phyloP scores from a whole-genome alignment of 495 filamentous ascomycete genomes.

The Penicillium argentinense region DNA sequence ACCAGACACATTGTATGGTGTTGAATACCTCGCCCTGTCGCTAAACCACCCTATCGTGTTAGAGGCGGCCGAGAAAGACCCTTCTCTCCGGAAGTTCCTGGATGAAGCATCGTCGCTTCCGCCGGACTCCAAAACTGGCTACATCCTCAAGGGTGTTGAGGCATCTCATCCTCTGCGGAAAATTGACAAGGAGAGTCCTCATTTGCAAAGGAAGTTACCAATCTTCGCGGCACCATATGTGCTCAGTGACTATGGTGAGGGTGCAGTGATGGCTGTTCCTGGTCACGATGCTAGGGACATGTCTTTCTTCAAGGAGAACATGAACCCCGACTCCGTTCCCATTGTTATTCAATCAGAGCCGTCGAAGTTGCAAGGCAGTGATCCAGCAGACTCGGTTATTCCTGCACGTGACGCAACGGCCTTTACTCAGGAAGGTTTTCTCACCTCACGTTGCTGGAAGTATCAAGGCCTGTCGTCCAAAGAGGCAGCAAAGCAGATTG shows the following conservation, averaged over 20 bases:
- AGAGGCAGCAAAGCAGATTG: slow-evolving; percentile 61
- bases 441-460: slow-evolving; percentile 43
- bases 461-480: slow-evolving; percentile 57
- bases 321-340: slow-evolving; percentile 48
- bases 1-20: slow-evolving; percentile 79
- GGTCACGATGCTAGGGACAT: slow-evolving; percentile 78
- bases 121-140: slow-evolving; percentile 73
- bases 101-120: slow-evolving; percentile 59
- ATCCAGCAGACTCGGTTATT: slow-evolving; percentile 35
- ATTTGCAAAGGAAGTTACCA: slow-evolving; percentile 57
- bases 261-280: slow-evolving; percentile 90
- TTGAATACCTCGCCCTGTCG: slow-evolving; percentile 81
- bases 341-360: slow-evolving; percentile 45
- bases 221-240: slow-evolving; percentile 85
- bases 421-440: slow-evolving; percentile 46
- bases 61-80: slow-evolving; percentile 56
- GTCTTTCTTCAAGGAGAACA: slow-evolving; percentile 75
- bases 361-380: slow-evolving; percentile 30
- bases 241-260: slow-evolving; percentile 82
- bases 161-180: slow-evolving; percentile 65
- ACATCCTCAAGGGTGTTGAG: slow-evolving; percentile 57
- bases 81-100: slow-evolving; percentile 65
- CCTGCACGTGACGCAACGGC: slow-evolving; percentile 37
- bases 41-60: slow-evolving; percentile 69
- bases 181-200: slow-evolving; percentile 51